Evolutionary conservation across 805 yeast genomes (phyloP).

Genomic region (Suhomyces faveliae): DNA sequence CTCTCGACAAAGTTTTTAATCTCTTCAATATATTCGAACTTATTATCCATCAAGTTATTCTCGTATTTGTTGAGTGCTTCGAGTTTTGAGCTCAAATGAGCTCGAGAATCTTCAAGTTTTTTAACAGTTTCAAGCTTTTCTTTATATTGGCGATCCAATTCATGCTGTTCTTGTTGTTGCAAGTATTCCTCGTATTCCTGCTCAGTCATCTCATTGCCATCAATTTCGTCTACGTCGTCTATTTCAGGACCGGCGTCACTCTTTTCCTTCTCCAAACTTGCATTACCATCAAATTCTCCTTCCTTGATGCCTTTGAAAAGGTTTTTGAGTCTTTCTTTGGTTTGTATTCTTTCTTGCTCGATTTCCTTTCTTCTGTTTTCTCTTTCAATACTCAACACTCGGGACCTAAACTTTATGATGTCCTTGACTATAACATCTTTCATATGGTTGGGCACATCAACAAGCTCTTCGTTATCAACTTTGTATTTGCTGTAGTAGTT

Average conservation of each 20-base stretch:
- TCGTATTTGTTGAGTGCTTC: constrained; percentile 34
- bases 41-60: constrained; percentile 33
- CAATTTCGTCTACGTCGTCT: constrained; percentile 1
- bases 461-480: constrained; percentile 55
- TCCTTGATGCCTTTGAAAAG: constrained; percentile 37
- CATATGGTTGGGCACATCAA: constrained; percentile 55
- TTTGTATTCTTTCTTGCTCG: constrained; percentile 47
- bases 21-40: constrained; percentile 35
- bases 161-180: constrained; percentile 24
- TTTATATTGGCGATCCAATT: constrained; percentile 20
- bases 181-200: constrained; percentile 19
- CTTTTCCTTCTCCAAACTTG: not conserved
- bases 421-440: constrained; percentile 52
- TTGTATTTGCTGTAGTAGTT: constrained; percentile 42
- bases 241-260: not conserved
- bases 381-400: constrained; percentile 51
- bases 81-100: constrained; percentile 21
- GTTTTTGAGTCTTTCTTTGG: constrained; percentile 47
- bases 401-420: constrained; percentile 55
- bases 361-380: constrained; percentile 49
- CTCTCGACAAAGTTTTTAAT: constrained; percentile 25
- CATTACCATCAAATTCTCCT: constrained; percentile 7
- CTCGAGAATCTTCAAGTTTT: constrained; percentile 18
- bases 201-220: constrained; percentile 16
- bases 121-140: constrained; percentile 14